Base-by-base conservation (phyloP, 805 yeast genomes). In the Nakazawaea populi region DNA sequence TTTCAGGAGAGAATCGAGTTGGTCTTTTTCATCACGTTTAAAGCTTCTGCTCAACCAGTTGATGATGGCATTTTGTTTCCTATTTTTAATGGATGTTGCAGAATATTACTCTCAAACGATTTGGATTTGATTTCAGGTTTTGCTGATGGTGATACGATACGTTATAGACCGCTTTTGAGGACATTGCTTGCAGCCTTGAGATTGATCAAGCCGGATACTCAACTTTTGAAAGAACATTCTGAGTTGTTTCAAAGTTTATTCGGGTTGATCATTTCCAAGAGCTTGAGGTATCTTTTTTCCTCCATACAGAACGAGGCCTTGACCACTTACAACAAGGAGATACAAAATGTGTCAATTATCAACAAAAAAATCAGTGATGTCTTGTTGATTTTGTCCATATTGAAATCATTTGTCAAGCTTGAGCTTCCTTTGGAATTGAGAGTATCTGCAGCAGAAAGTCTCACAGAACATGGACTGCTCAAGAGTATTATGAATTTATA, bases 1-100 rank as follows among this genome's bases (percentile, higher is more conserved):
- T 81, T 75, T 56, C 74, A 78, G 44, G 87, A 78, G 47, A 75
- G 96, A 46, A 70, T 83, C 39, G 91, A 88, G 58, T 66, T 89
- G 41, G 74, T 87, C 52, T 74, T 90, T 67, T 74, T 80, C 63
- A 69, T 75, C 27, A 64, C 68, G 42, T 70, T 73, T 51, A 65
- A 77, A 4, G 60, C 76, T 35, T 72, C 75, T 39, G 56, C 66
- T 5, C 50, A 57, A 18, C 62, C 60, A 18, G 68, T 63, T 28
- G 46, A 42, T 18, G 65, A 72, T 10, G 66, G 61, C n/a, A 59
- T 64, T 28, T 62, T 75, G 0, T 68, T 75, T 44, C 68, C 74
- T 5, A 66, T 81, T 9, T 62, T 76, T 12, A 69, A 70, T 45
- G 69, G 73, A 11, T 55, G 76, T 42, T 64, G 79, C 42, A 70